A percentile compares a stretch with the other conserved stretches of the same genome.
phyloP scores from a whole-genome alignment of 2,329 filamentous ascomycete genomes.

The Trichoderma atrobrunneum region DNA sequence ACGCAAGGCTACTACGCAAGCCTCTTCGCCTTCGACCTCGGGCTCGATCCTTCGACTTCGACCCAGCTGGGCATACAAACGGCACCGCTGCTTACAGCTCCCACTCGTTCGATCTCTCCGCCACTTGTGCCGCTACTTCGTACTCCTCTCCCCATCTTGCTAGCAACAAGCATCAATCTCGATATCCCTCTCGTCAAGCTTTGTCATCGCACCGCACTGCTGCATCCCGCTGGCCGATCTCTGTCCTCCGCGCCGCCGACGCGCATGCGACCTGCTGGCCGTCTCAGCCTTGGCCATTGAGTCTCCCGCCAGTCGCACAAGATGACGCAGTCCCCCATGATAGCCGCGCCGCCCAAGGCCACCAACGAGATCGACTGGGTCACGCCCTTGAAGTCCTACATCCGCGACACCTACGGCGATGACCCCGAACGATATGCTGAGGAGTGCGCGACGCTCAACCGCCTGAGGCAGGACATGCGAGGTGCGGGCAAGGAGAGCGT shows the following conservation, averaged over 20 bases:
- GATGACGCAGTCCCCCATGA: slow-evolving; percentile 90
- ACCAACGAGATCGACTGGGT: slow-evolving; percentile 99
- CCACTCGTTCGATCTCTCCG: not conserved
- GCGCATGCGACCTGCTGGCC: slow-evolving; percentile 20
- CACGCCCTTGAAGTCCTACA: slow-evolving; percentile 85
- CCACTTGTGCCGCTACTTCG: not conserved
- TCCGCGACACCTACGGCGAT: slow-evolving; percentile 89
- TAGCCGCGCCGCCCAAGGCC: slow-evolving; percentile 85
- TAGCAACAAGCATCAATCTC: not conserved
- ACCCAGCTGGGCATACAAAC: not conserved
- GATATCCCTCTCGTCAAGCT: not conserved
- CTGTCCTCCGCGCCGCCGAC: slow-evolving; percentile 14
- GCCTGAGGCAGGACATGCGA: slow-evolving; percentile 95
- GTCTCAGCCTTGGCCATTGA: slow-evolving; percentile 15
- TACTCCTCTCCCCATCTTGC: not conserved
- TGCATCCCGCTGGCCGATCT: slow-evolving; percentile 1
- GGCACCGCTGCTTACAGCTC: not conserved
- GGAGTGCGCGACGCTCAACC: slow-evolving; percentile 91
- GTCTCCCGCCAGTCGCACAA: slow-evolving; percentile 24
- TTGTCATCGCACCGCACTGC: slow-evolving; percentile 12
- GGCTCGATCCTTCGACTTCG: not conserved
- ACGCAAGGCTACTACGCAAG: slow-evolving; percentile 13
- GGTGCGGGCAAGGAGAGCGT: slow-evolving; percentile 96
- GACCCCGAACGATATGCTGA: slow-evolving; percentile 94
- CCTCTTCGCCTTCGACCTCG: not conserved